A percentile compares a stretch with the other conserved stretches of the same genome.
Evolutionary conservation across 176 grass and related monocot species (phyloP).

Genomic region (Oryza officinalis): DNA sequence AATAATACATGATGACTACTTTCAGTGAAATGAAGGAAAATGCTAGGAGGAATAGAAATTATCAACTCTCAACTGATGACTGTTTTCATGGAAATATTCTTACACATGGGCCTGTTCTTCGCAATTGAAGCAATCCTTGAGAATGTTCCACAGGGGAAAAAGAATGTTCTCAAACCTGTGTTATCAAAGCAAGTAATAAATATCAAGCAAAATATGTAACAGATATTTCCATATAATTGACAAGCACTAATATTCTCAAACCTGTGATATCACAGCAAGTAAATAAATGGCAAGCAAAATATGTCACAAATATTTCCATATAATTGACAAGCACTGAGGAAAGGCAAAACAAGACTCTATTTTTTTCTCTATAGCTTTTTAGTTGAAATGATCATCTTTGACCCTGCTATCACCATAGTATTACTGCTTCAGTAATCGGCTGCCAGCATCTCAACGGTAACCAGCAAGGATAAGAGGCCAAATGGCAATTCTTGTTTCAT

Average conservation of each 20-base stretch:
- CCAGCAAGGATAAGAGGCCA: no score
- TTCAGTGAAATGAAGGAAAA: background rate
- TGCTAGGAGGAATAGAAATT: background rate
- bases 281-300: slow-evolving; percentile 3
- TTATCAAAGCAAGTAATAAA: background rate
- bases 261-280: slow-evolving; percentile 39
- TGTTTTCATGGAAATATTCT: slow-evolving; percentile 37
- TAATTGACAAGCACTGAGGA: background rate
- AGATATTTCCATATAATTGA: slow-evolving; percentile 4
- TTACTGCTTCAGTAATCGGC: no score
- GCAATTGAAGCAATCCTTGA: slow-evolving; percentile 78
- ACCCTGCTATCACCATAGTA: no score
- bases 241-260: slow-evolving; percentile 59
- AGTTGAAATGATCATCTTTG: no score
- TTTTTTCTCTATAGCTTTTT: no score
- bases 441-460: no score
- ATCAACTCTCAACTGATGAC: background rate
- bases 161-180: slow-evolving; percentile 84
- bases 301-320: slow-evolving; percentile 16
- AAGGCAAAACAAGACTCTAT: no score
- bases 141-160: slow-evolving; percentile 96
- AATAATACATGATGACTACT: background rate
- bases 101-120: slow-evolving; percentile 87
- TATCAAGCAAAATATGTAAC: slow-evolving; percentile 13
- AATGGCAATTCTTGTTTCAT: no score